Percentiles rank a stretch among this genome's conserved stretches.
Conservation (phyloP, 192 early-diverging fungal genomes). For the Cetraspora pellucida region DNA sequence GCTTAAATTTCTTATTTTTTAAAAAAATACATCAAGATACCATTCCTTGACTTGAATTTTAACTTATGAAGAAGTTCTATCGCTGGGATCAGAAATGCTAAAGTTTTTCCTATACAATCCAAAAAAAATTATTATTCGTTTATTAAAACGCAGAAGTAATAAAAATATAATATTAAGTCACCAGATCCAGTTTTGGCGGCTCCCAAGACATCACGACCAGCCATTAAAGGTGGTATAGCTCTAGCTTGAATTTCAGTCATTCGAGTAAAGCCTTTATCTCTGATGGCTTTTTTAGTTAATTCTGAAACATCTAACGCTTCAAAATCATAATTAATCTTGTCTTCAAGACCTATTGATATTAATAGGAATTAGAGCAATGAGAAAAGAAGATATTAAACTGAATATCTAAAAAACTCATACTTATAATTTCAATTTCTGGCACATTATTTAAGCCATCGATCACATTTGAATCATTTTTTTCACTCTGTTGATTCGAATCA, state of each 20-base stretch:
- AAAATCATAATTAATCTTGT: conserved; percentile 63
- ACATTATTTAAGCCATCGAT: no score
- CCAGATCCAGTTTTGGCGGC: conserved; percentile 95
- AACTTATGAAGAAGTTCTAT: conserved; percentile 87
- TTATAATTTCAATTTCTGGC: no score
- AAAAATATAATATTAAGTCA: not conserved
- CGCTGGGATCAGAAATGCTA: conserved; percentile 95
- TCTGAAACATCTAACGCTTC: conserved; percentile 77
- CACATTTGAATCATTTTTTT: no score
- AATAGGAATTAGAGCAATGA: no score
- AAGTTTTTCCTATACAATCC: conserved; percentile 73
- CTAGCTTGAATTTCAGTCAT: conserved; percentile 99
- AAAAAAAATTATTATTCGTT: not conserved
- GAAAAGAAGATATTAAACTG: no score
- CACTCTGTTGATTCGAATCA: no score
- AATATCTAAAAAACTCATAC: no score
- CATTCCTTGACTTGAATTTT: conserved; percentile 97
- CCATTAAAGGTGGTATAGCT: conserved; percentile 91
- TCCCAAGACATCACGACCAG: conserved; percentile 95
- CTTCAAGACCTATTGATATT: no score
- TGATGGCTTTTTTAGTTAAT: conserved; percentile 77
- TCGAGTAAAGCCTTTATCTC: conserved; percentile 87
- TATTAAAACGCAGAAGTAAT: not conserved
- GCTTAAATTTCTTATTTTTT: no score
- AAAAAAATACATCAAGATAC: conserved; percentile 44